Evolutionary conservation across 2,329 filamentous ascomycete genomes (phyloP), one percentile per base, ranked within the genome.

Genomic region (Dothideomycetes sp.): DNA sequence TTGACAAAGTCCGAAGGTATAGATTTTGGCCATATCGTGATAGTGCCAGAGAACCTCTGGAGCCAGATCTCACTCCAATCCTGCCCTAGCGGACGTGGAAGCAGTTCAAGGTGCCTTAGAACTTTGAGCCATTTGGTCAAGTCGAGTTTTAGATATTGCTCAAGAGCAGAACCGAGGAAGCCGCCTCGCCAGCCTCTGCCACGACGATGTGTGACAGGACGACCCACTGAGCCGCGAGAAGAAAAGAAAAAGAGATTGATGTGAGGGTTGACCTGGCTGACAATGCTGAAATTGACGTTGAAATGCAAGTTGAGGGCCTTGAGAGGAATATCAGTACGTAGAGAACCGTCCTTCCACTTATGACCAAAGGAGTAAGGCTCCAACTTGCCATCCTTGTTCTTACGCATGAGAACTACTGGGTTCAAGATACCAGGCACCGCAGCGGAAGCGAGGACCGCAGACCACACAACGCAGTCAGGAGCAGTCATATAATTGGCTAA

Each of bases 241-340:
- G 84, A 91, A 69, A 96, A 98, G 73, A 98, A 96, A 71, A 98
- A 98, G 19, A 96, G 78, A 54, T 94, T 96, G 61, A 98, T 89
- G 59, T 98, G 91, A 2, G 91, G 91, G 59, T 98, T 98, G 36
- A 95, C 89, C 64, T 79, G 75, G 5, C 72, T 77, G 37, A 82
- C 91, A 47, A 98, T 88, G 47, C 84, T 89, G 61, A 96, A 98
- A 58, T 94, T 95, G 59, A 96, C 91, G 59, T 96, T 96, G 69
- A 98, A 98, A 56, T 96, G 86, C 1, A 94, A 71, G 58, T 98
- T 96, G 37, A 98, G 71, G 2, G 88, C 83, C 61, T 89, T 91
- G 54, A 98, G 77, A 0, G 91, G 91, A 19, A 98, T 95, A 54
- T 98, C 91, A 1, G 91, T 98, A 29, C 91, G 76, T 40, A 98